These are phyloP conservation scores for Macrolepiota albuminosa DNA, from an alignment of 768 basidiomycete genomes.

Conservation along the genomic window DNA sequence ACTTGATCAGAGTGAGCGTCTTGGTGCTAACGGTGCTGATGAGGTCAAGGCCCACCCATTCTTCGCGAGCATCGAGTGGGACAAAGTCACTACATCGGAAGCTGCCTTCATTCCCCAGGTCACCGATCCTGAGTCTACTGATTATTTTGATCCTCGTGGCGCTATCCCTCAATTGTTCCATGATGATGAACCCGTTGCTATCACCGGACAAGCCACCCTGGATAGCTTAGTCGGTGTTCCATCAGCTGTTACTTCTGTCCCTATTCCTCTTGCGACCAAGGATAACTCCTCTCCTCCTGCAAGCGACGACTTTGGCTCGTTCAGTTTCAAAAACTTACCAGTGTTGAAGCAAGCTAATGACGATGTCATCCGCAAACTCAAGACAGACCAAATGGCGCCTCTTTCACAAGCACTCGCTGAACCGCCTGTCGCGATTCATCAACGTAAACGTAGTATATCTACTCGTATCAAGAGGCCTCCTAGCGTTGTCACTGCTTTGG, in stretches of 20 bases:
- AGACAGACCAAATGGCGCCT: constrained; percentile 84
- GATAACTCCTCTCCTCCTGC: constrained; percentile 50
- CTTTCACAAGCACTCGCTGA: constrained; percentile 71
- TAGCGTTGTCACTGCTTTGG: constrained; percentile 67
- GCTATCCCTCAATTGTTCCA: constrained; percentile 89
- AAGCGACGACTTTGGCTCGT: constrained; percentile 92
- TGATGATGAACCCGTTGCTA: constrained; percentile 70
- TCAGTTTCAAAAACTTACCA: constrained; percentile 96
- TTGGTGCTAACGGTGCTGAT: constrained; percentile 83
- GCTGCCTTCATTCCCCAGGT: constrained; percentile 96
- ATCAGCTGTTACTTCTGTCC: constrained; percentile 37
- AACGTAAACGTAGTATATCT: constrained; percentile 78
- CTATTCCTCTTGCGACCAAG: constrained; percentile 35
- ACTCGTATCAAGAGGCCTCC: constrained; percentile 78
- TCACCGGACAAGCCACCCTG: constrained; percentile 42
- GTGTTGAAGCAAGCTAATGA: constrained; percentile 98
- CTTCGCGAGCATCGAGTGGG: constrained; percentile 90
- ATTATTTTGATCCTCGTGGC: constrained; percentile 97
- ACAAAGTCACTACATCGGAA: constrained; percentile 80
- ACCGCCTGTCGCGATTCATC: constrained; percentile 43
- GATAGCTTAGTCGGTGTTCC: constrained; percentile 44
- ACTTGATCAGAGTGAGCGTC: constrained; percentile 69
- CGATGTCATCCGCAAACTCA: constrained; percentile 93
- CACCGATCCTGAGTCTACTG: constrained; percentile 96
- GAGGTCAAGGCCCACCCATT: constrained; percentile 94